phyloP scores from a whole-genome alignment of 768 basidiomycete genomes.

The Naematelia encephala region DNA sequence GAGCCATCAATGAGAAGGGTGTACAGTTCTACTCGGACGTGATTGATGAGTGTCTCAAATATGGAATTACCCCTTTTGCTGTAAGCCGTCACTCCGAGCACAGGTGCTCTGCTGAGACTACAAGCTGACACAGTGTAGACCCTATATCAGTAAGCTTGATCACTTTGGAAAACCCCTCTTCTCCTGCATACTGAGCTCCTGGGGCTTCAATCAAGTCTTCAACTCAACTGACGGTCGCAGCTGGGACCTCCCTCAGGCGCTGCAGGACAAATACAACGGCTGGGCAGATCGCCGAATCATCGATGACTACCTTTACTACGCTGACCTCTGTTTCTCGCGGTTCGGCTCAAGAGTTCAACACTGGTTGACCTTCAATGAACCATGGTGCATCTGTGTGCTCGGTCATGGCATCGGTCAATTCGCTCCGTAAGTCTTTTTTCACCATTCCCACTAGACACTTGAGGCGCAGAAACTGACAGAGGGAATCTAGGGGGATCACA shows the following conservation, averaged over 20 bases:
- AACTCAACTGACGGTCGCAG: conserved; percentile 20
- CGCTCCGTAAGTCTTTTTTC: conserved; percentile 44
- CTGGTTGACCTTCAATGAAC: conserved; percentile 76
- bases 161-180: not conserved
- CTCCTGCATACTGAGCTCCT: not conserved
- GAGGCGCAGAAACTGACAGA: not conserved
- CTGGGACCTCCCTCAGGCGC: conserved; percentile 74
- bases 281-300: conserved; percentile 68
- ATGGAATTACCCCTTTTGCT: conserved; percentile 57
- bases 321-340: conserved; percentile 65
- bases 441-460: not conserved
- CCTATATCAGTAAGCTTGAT: conserved; percentile 26
- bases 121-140: conserved; percentile 6
- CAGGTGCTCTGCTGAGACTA: no score
- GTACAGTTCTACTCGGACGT: conserved; percentile 68
- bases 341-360: conserved; percentile 74
- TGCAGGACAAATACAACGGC: conserved; percentile 70
- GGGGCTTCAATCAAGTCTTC: no score
- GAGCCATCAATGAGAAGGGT: conserved; percentile 68
- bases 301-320: conserved; percentile 64
- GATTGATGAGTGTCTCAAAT: conserved; percentile 64
- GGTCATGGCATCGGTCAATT: conserved; percentile 71
- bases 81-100: no score
- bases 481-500: conserved; percentile 25
- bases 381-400: conserved; percentile 56